Evolutionary conservation across 805 yeast genomes (phyloP).

Genomic region (Danielia oregonensis): DNA sequence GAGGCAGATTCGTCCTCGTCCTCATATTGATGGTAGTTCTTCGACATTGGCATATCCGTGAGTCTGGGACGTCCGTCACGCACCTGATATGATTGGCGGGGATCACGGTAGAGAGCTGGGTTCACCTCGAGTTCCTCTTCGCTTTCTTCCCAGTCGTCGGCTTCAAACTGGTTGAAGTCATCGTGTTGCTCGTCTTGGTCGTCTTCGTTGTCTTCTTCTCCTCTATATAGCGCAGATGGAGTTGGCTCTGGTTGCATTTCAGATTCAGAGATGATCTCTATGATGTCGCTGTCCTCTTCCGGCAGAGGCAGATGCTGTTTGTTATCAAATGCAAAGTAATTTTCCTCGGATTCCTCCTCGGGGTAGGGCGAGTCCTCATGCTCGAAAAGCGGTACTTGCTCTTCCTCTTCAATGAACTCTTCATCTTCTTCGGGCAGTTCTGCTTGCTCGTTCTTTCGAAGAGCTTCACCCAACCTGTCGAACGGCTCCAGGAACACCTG

Average conservation of each 20-base stretch:
- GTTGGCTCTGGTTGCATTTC: no score
- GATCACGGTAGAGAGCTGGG: no score
- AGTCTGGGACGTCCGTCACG: no score
- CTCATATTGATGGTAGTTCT: no score
- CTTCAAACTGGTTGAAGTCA: no score
- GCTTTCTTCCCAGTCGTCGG: no score
- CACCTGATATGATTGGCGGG: no score
- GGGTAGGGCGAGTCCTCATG: constrained; percentile 5
- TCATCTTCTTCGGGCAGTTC: no score
- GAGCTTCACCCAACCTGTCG: constrained; percentile 16
- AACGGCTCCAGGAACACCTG: constrained; percentile 27
- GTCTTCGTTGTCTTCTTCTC: constrained; percentile 1
- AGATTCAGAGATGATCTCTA: constrained; percentile 6
- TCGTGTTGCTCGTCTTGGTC: constrained; percentile 9
- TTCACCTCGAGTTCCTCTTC: no score
- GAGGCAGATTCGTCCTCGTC: no score
- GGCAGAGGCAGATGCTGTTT: not conserved
- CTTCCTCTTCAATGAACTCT: not conserved
- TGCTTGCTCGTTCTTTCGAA: constrained; percentile 6
- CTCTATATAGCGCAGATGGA: no score
- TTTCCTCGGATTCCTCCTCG: constrained; percentile 1
- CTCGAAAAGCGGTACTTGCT: not conserved
- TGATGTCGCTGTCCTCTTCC: constrained; percentile 4
- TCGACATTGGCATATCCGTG: no score
- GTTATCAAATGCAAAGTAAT: constrained; percentile 3